Evolutionary conservation across 768 basidiomycete species (phyloP).

Genomic region (Serpula lacrymans): DNA sequence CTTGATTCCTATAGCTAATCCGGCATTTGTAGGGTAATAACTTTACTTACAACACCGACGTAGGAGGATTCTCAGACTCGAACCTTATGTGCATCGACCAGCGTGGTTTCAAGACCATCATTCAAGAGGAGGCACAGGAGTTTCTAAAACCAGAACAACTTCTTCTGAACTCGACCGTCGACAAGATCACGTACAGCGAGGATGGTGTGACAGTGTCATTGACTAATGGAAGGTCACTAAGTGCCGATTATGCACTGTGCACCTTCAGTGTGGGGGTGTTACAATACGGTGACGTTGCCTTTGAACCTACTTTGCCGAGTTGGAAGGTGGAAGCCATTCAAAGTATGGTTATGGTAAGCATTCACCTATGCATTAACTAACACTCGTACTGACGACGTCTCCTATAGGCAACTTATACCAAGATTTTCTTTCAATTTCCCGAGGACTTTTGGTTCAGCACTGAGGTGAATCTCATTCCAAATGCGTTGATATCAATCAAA

Average conservation of each 20-base stretch:
- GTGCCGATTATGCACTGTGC: conserved; percentile 56
- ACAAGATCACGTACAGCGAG: conserved; percentile 41
- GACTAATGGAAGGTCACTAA: conserved; percentile 37
- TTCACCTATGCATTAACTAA: neutral
- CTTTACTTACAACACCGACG: conserved; percentile 48
- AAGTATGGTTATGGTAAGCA: conserved; percentile 53
- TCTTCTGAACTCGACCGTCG: conserved; percentile 49
- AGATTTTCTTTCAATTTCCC: conserved; percentile 64
- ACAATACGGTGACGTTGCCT: conserved; percentile 58
- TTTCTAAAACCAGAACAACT: conserved; percentile 50
- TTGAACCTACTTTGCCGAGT: conserved; percentile 51
- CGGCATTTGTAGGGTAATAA: conserved; percentile 54
- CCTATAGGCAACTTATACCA: conserved; percentile 54
- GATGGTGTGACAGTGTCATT: conserved; percentile 47
- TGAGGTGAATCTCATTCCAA: conserved; percentile 23
- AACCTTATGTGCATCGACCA: conserved; percentile 57
- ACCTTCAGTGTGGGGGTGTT: conserved; percentile 72
- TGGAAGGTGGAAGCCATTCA: conserved; percentile 67
- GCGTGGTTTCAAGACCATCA: conserved; percentile 56
- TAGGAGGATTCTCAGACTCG: conserved; percentile 55
- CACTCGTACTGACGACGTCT: neutral
- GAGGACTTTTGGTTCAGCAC: conserved; percentile 59
- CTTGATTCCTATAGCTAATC: conserved; percentile 6
- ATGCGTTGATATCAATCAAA: too few relatives aligned
- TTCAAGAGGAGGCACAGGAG: conserved; percentile 52